Conservation (phyloP, 805 yeast species). For the Monosporozyma yasuniensis region DNA sequence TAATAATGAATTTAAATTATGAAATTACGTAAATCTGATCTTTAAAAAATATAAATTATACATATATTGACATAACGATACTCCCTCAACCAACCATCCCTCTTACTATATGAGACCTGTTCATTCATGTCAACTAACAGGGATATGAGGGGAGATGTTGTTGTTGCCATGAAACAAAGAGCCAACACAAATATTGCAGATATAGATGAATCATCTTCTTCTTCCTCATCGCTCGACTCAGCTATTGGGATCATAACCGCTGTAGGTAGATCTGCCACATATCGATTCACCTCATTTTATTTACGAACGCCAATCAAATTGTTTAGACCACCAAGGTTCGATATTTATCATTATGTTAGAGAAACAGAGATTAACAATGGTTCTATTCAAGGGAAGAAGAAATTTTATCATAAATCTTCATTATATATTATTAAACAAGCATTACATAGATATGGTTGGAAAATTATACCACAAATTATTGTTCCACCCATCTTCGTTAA, state of each 20-base stretch:
- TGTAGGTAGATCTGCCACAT: conserved; percentile 74
- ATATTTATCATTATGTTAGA: conserved; percentile 64
- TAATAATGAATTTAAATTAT: too few species aligned
- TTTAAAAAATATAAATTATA: too few species aligned
- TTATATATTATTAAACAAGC: conserved; percentile 68
- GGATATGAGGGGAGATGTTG: background rate
- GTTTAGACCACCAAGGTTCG: conserved; percentile 85
- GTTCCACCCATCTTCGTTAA: conserved; percentile 85
- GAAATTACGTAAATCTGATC: too few species aligned
- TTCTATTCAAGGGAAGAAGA: conserved; percentile 10
- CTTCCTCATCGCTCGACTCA: conserved; percentile 12
- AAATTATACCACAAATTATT: conserved; percentile 66
- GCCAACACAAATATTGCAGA: background rate
- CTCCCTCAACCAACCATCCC: background rate
- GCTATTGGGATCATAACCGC: conserved; percentile 77
- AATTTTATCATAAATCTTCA: conserved; percentile 59
- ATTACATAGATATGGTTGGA: conserved; percentile 72
- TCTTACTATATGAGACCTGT: background rate
- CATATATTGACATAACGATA: too few species aligned
- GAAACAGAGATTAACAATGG: conserved; percentile 6
- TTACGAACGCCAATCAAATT: conserved; percentile 75
- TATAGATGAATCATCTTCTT: background rate
- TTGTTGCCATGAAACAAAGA: too few species aligned
- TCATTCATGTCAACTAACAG: background rate
- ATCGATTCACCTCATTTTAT: conserved; percentile 69